A percentile compares a stretch with the other conserved stretches of the same genome.
phyloP scores from a whole-genome alignment of 192 early-diverging fungal species.

The Gigaspora rosea region DNA sequence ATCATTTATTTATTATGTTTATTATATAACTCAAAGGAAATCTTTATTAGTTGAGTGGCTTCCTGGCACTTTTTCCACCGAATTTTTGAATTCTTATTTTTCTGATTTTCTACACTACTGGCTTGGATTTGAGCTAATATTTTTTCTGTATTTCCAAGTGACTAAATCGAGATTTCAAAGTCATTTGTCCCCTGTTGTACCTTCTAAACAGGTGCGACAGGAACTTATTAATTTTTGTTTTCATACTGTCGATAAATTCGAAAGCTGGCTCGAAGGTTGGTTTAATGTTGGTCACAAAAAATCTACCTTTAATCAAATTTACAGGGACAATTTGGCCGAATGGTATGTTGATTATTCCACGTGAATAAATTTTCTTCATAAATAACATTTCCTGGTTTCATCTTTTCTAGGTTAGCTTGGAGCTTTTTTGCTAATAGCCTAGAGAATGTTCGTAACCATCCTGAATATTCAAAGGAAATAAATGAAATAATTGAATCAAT shows the following conservation, averaged over 20 bases:
- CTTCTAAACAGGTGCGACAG: neutral
- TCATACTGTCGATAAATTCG: neutral
- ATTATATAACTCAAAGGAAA: neutral
- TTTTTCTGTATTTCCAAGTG: slow-evolving; percentile 4
- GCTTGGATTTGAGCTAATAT: slow-evolving; percentile 10
- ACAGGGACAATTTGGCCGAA: neutral
- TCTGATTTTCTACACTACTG: slow-evolving; percentile 6
- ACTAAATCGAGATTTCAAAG: slow-evolving; percentile 11
- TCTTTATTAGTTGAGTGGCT: slow-evolving; percentile 1
- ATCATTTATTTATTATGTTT: slow-evolving; percentile 3
- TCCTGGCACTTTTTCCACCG: neutral
- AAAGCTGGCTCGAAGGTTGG: slow-evolving; percentile 20
- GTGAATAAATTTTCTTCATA: too few relatives aligned
- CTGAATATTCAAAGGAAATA: slow-evolving; percentile 43
- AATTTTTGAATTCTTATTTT: neutral
- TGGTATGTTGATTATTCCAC: neutral
- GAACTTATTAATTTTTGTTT: neutral
- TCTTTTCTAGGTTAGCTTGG: slow-evolving; percentile 53
- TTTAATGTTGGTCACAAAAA: slow-evolving; percentile 7
- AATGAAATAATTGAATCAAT: slow-evolving; percentile 41
- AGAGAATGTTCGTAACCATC: slow-evolving; percentile 36
- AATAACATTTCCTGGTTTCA: neutral
- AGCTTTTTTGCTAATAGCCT: slow-evolving; percentile 50
- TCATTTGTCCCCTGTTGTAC: neutral
- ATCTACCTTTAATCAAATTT: neutral